These are phyloP conservation scores for Alternaria triticimaculans DNA, from an alignment of 2,329 filamentous ascomycete species.

Conservation along the genomic window DNA sequence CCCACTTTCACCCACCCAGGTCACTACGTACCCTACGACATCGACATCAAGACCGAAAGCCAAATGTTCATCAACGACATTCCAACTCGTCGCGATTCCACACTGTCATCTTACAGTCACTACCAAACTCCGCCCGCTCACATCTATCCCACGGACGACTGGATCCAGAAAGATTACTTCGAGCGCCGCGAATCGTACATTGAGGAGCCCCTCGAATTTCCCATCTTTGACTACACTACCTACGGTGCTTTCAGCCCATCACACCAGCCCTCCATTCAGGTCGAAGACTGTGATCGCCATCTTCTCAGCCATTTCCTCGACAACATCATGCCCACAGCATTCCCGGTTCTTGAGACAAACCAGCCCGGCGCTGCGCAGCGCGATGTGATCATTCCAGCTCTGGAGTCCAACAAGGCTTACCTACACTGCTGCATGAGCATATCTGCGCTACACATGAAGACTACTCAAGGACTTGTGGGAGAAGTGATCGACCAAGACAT, in stretches of 20 bases:
- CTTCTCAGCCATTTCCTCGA: constrained; percentile 91
- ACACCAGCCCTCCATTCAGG: constrained; percentile 75
- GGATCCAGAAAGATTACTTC: constrained; percentile 75
- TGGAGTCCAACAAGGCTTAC: constrained; percentile 92
- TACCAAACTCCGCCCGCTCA: constrained; percentile 79
- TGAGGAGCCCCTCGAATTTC: constrained; percentile 67
- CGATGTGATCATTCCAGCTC: constrained; percentile 82
- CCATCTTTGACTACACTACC: constrained; percentile 82
- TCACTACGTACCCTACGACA: constrained; percentile 81
- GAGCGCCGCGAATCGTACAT: constrained; percentile 71
- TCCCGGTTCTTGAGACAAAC: constrained; percentile 89
- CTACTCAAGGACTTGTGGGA: constrained; percentile 68
- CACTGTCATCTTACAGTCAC: constrained; percentile 91
- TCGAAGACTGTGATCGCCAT: constrained; percentile 86
- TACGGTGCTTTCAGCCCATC: constrained; percentile 67
- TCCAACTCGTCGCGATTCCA: constrained; percentile 82
- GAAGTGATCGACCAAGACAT: constrained; percentile 89
- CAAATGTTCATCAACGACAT: constrained; percentile 94
- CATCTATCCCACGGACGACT: constrained; percentile 71
- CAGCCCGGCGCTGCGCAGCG: constrained; percentile 82
- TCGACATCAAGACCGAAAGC: constrained; percentile 94
- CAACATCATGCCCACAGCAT: constrained; percentile 85
- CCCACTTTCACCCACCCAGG: constrained; percentile 59
- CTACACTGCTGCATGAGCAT: constrained; percentile 95
- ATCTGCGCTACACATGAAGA: constrained; percentile 89